Base-by-base conservation (phyloP, 192 early-diverging fungal genomes). In the Coemansia biformis region DNA sequence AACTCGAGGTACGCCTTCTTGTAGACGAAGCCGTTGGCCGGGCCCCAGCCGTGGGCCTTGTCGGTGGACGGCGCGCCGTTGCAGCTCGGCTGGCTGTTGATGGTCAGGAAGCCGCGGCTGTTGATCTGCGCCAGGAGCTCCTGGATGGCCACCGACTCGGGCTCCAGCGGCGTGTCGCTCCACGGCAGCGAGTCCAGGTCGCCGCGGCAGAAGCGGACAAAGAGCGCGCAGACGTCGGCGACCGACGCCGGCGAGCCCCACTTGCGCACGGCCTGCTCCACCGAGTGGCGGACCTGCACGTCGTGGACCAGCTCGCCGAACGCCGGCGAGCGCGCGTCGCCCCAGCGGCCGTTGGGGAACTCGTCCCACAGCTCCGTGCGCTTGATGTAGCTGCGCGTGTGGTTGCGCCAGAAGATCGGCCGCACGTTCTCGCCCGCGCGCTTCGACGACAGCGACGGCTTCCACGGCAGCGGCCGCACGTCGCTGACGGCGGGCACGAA, bases 351-450 rank as follows among this genome's bases (percentile, higher is more conserved):
- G 69, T 98, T 98, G 37, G 92, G 95, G 59, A 92, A 98, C 59
- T 96, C 93, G 62, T 98, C 93, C 95, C 95, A 98, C 38, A 80
- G 66, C 63, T 90, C 91, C 3, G 94, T 98, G 52, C 86, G 81
- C 61, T 76, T 79, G 55, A 96, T 86, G 80, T 98, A 96, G 68
- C 84, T 88, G 55, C 85, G 82, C 30, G 87, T 83, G 33, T 92
- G 84, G 81, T 99, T 97, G 67, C 86, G 84, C 96, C 96, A 99
- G 51, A 97, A 97, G 59, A 99, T 99, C 17, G 96, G 96, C 19
- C 96, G 89, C 37, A 99, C 96, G 49, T 85, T 92, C 74, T 99
- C 96, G 59, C 88, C 87, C 23, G 88, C 83, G 38, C 91, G 85
- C 73, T 93, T 93, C 59, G 84, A 78, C 17, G 82, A 83, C 44